Percentiles rank a stretch among this genome's conserved stretches.
phyloP scores from a whole-genome alignment of 31 red algal genomes.

The Endocladia muricata region DNA sequence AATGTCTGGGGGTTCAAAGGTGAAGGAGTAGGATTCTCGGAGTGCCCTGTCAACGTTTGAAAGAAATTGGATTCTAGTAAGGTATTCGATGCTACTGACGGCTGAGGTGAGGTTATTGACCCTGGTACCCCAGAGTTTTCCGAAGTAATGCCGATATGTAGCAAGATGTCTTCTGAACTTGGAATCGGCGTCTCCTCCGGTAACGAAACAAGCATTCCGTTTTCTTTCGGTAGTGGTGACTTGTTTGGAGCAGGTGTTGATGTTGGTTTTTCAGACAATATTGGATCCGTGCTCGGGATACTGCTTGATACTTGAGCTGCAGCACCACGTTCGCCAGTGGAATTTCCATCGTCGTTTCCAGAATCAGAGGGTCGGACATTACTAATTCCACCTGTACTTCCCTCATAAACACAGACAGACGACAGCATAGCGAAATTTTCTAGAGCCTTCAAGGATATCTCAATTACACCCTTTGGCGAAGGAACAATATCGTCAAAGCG shows the following conservation, averaged over 20 bases:
- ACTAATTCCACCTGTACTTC: not conserved
- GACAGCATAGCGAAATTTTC: conserved; percentile 56
- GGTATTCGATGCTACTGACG: not conserved
- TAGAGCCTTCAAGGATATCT: conserved; percentile 15
- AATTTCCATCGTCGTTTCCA: not conserved
- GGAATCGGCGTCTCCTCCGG: not conserved
- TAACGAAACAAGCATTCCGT: conserved; percentile 6
- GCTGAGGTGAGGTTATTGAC: not conserved
- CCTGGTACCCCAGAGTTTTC: conserved; percentile 1
- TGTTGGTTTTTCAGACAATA: not conserved
- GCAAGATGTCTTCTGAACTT: not conserved
- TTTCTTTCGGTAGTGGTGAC: conserved; percentile 1
- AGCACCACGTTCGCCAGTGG: not conserved
- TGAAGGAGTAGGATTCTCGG: no score
- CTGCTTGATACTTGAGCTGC: not conserved
- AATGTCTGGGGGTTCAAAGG: no score
- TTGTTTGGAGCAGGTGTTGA: not conserved
- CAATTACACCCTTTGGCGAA: not conserved
- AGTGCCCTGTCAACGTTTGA: no score
- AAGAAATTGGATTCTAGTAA: not conserved
- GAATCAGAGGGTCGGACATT: not conserved
- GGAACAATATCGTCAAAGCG: conserved; percentile 38
- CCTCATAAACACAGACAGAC: conserved; percentile 30
- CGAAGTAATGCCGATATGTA: conserved; percentile 8
- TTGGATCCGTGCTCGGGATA: not conserved